Conservation (phyloP, 2,329 filamentous ascomycete species). For the Ophiostoma australiae region DNA sequence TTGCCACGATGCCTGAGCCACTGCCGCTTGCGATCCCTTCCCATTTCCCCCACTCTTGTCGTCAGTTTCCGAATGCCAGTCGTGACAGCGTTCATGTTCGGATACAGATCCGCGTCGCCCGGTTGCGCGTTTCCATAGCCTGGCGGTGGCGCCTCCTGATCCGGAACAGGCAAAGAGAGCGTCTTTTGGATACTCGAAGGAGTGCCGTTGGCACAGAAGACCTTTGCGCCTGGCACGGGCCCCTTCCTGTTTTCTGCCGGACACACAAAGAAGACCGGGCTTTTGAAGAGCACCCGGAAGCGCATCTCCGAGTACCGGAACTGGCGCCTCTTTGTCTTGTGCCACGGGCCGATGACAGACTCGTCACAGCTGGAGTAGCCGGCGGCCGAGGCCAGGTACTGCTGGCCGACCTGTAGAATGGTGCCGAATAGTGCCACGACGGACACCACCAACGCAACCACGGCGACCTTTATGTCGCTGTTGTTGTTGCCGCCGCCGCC, state of each 20-base stretch:
- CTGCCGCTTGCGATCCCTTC: background rate
- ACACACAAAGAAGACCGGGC: conserved; percentile 49
- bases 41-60: background rate
- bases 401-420: conserved; percentile 46
- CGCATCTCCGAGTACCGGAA: conserved; percentile 44
- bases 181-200: conserved; percentile 31
- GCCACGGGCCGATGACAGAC: conserved; percentile 47
- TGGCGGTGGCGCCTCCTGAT: background rate
- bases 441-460: conserved; percentile 45
- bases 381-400: conserved; percentile 47
- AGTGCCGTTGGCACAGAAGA: conserved; percentile 40
- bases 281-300: conserved; percentile 47
- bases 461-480: conserved; percentile 39
- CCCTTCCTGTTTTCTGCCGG: conserved; percentile 40
- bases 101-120: background rate
- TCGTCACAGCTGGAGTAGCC: conserved; percentile 47
- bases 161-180: conserved; percentile 4
- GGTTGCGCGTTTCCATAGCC: background rate
- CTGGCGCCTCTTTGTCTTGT: conserved; percentile 37
- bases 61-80: background rate
- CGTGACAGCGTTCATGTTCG: background rate
- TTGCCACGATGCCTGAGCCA: background rate
- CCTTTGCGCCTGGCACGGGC: conserved; percentile 30
- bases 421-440: conserved; percentile 44
- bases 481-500: conserved; percentile 22